Conservation (phyloP, 179 eudicot species). For the Spinacia oleracea region DNA sequence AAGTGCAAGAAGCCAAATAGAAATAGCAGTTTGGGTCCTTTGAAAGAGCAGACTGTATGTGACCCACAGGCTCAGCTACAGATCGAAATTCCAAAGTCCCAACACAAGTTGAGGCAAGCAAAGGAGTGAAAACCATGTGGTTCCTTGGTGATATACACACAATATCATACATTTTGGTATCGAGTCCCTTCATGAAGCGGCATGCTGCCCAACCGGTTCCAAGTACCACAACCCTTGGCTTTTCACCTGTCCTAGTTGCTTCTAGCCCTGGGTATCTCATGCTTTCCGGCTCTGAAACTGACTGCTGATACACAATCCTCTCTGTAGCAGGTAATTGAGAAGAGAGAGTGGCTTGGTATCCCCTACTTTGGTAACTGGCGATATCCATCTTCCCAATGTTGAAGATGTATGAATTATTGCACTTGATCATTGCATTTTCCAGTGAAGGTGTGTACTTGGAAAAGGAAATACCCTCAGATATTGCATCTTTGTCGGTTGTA, state of each 20-base stretch:
- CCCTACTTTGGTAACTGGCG: conserved; percentile 39
- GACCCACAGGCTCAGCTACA: conserved; percentile 71
- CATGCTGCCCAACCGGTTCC: conserved; percentile 91
- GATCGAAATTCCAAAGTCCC: conserved; percentile 83
- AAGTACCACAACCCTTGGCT: conserved; percentile 76
- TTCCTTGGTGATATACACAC: conserved; percentile 84
- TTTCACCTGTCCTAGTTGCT: conserved; percentile 65
- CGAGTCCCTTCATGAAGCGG: conserved; percentile 70
- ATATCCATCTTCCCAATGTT: conserved; percentile 21
- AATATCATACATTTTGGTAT: conserved; percentile 63
- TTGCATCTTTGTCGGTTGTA: conserved; percentile 26
- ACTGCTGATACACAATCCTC: conserved; percentile 24
- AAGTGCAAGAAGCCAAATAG: conserved; percentile 67
- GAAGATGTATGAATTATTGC: conserved; percentile 25
- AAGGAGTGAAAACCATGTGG: conserved; percentile 87
- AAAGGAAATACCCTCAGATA: conserved; percentile 24
- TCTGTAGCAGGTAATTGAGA: conserved; percentile 39
- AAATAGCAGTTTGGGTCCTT: conserved; percentile 73
- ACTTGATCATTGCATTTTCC: conserved; percentile 22
- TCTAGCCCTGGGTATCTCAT: conserved; percentile 51
- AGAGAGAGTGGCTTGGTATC: conserved; percentile 41
- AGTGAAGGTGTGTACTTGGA: conserved; percentile 20
- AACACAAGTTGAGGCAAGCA: conserved; percentile 91
- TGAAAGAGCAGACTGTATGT: conserved; percentile 61
- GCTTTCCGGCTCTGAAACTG: conserved; percentile 38